Conservation (phyloP, 1,284 basidiomycete genomes). For the Boletus semigastroideus region DNA sequence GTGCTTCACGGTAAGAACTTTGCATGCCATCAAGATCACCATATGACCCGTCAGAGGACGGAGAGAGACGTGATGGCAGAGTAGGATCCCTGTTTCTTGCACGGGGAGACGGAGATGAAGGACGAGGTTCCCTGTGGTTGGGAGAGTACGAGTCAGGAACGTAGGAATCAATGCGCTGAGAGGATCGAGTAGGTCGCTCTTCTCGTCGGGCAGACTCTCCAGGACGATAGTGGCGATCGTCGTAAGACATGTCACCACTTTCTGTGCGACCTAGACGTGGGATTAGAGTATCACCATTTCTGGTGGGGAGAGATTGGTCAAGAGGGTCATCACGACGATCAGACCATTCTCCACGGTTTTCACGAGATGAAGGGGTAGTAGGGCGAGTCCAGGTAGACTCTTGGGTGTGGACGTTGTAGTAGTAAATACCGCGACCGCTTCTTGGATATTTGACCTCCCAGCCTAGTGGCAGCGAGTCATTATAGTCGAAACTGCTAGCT, state of each 20-base stretch:
- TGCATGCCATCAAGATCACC: constrained; percentile 24
- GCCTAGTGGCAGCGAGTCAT: constrained; percentile 50
- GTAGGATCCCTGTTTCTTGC: constrained; percentile 26
- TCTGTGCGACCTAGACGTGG: constrained; percentile 33
- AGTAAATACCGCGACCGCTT: constrained; percentile 49
- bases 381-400: constrained; percentile 63
- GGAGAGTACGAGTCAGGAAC: constrained; percentile 33
- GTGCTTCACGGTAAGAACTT: constrained; percentile 31
- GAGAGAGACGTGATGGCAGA: constrained; percentile 19
- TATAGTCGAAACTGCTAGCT: constrained; percentile 31
- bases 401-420: constrained; percentile 58
- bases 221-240: constrained; percentile 68
- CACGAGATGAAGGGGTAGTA: constrained; percentile 29
- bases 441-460: constrained; percentile 62
- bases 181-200: constrained; percentile 24
- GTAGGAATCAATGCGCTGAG: constrained; percentile 33
- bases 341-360: constrained; percentile 25
- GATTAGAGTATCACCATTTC: constrained; percentile 23
- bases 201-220: constrained; percentile 33
- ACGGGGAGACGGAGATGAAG: constrained; percentile 22
- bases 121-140: constrained; percentile 20
- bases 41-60: constrained; percentile 22
- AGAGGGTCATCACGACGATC: constrained; percentile 27
- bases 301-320: constrained; percentile 26
- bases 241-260: constrained; percentile 38